Base-by-base conservation (phyloP, 1,139 yeast species). In the Scheffersomyces titani region DNA sequence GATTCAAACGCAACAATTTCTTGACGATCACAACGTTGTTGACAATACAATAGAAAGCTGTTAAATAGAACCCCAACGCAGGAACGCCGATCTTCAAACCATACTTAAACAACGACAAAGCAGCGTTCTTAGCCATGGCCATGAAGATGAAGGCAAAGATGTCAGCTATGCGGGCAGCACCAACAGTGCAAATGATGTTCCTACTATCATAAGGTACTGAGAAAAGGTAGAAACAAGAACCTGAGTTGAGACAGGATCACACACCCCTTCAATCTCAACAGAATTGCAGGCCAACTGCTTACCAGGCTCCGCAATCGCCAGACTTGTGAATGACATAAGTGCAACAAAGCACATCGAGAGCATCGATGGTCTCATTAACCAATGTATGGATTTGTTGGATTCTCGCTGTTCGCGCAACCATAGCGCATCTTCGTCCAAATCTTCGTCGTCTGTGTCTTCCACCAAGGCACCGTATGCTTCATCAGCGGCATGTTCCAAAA, bases 81-180 rank as follows among this genome's bases (percentile, higher is more conserved):
- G 49, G 49, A 22, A 22, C 24, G 5, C 49, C 49, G 11, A n/a
- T 6, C 6, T 22, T 46, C 7, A 46, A 19, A 7, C 49, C 49
- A 46, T 46, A 46, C 9, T 63, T 63, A 57, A 61, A 63, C 40
- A 61, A 4, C 5, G 58, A 55, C 40, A 63, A 55, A 22, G 61
- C 20, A 3, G 63, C 52, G n/a, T 57, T 55, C 18, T 60, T 49
- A 22, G 54, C 55, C 44, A 59, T 19, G 20, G 49, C 49, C 49
- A 46, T 46, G 20, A 16, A 20, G 49, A 46, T 22, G 5, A 55
- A 52, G 18, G 48, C 22, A 22, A 60, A 54, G 6, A 46, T n/a
- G 22, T 46, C 49, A 3, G 22, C 19, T 20, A 46, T 19, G 13
- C 49, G 20, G 11, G 60, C 64, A 16, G 59, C 4, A 54, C 57